Evolutionary conservation across 2,329 filamentous ascomycete species (phyloP).

Genomic region (Cordyceps farinosa): DNA sequence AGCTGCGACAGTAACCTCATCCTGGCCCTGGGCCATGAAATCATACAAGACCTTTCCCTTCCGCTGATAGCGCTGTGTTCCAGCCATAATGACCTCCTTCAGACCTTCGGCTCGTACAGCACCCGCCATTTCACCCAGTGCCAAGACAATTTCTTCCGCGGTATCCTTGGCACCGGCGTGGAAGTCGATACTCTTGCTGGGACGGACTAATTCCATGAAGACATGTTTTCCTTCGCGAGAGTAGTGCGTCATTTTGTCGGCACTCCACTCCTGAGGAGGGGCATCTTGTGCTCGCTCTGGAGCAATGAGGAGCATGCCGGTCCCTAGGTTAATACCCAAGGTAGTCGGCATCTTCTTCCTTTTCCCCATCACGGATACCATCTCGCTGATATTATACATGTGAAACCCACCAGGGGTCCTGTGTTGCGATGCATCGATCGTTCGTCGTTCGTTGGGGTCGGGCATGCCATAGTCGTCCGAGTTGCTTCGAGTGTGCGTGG

Average conservation of each 20-base stretch:
- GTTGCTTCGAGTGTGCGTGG: slow-evolving; percentile 20
- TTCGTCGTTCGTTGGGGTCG: slow-evolving; percentile 29
- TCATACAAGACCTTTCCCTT: slow-evolving; percentile 88
- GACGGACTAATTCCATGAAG: slow-evolving; percentile 86
- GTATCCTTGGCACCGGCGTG: slow-evolving; percentile 97
- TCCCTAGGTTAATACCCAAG: slow-evolving; percentile 85
- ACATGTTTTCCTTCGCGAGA: slow-evolving; percentile 98
- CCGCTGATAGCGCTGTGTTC: slow-evolving; percentile 65
- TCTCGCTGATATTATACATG: slow-evolving; percentile 95
- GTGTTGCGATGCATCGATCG: slow-evolving; percentile 36
- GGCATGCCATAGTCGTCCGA: slow-evolving; percentile 34
- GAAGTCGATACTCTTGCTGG: slow-evolving; percentile 93
- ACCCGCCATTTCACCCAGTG: slow-evolving; percentile 84
- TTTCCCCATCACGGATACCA: slow-evolving; percentile 95
- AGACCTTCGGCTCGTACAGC: slow-evolving; percentile 79
- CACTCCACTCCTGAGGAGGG: slow-evolving; percentile 86
- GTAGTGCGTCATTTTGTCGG: slow-evolving; percentile 94
- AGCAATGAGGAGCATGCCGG: slow-evolving; percentile 84
- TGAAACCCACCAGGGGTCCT: slow-evolving; percentile 77
- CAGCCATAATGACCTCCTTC: slow-evolving; percentile 80
- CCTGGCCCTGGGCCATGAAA: slow-evolving; percentile 93
- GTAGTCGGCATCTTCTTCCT: slow-evolving; percentile 98
- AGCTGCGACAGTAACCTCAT: slow-evolving; percentile 87
- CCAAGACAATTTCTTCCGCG: slow-evolving; percentile 85
- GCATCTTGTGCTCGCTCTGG: slow-evolving; percentile 82